phyloP scores from a whole-genome alignment of 345 rosid genomes.

The Gossypium australe region DNA sequence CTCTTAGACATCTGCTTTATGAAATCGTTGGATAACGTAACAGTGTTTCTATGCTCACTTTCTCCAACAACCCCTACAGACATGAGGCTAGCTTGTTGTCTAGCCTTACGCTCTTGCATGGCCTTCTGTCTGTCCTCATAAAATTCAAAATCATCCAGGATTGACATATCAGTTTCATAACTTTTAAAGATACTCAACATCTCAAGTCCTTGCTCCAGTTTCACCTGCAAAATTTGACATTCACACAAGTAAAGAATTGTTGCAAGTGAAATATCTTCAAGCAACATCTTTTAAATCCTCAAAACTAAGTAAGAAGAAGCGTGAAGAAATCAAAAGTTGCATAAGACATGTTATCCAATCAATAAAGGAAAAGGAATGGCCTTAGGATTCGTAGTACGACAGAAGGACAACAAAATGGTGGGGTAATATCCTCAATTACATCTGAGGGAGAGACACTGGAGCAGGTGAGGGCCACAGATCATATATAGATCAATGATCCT shows the following conservation, averaged over 20 bases:
- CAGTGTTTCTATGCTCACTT: slow-evolving; percentile 43
- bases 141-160: slow-evolving; percentile 81
- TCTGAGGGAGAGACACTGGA: neutral
- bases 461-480: neutral
- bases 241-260: neutral
- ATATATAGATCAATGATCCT: neutral
- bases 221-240: slow-evolving; percentile 50
- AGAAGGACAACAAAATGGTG: neutral
- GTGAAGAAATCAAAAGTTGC: neutral
- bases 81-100: slow-evolving; percentile 53
- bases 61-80: slow-evolving; percentile 46
- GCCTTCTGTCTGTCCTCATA: slow-evolving; percentile 81
- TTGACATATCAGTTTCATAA: slow-evolving; percentile 63
- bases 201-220: slow-evolving; percentile 75
- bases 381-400: neutral
- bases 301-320: neutral
- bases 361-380: neutral
- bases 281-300: neutral
- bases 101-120: slow-evolving; percentile 73
- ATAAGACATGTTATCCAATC: neutral
- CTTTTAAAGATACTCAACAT: slow-evolving; percentile 70
- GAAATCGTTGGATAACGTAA: slow-evolving; percentile 39
- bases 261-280: neutral
- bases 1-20: slow-evolving; percentile 81
- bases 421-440: neutral